Conservation (phyloP, 768 basidiomycete genomes). For the Mycena pura region DNA sequence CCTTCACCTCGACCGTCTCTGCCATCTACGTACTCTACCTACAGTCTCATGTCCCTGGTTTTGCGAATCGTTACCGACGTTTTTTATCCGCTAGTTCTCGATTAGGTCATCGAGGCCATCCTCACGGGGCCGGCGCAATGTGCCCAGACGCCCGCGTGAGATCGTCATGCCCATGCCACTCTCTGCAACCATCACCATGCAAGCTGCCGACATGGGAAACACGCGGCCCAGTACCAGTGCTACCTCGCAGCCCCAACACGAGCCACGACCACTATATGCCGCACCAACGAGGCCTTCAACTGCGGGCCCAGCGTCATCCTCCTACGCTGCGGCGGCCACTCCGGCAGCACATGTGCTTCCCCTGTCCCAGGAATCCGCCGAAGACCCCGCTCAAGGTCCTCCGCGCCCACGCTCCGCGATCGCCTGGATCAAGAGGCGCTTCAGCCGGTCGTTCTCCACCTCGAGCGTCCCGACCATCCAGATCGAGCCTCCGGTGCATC, state of each 20-base stretch:
- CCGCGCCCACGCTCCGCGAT: constrained; percentile 28
- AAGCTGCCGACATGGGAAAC: background rate
- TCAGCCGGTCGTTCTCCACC: constrained; percentile 39
- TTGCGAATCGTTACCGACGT: background rate
- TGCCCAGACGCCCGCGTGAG: constrained; percentile 41
- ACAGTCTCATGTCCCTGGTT: background rate
- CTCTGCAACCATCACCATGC: constrained; percentile 13
- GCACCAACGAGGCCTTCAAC: background rate
- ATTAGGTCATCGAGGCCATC: constrained; percentile 4
- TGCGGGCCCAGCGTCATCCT: background rate
- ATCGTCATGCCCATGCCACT: constrained; percentile 33
- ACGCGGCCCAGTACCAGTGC: background rate
- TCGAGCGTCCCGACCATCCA: constrained; percentile 49
- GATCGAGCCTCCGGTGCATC: constrained; percentile 55
- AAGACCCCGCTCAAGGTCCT: background rate
- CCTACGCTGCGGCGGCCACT: background rate
- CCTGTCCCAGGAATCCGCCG: background rate
- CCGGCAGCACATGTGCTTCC: background rate
- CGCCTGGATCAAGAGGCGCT: constrained; percentile 33
- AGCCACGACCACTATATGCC: background rate
- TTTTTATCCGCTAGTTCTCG: constrained; percentile 7
- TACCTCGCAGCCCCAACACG: background rate
- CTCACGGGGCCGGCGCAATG: constrained; percentile 18
- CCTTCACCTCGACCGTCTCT: too few relatives aligned
- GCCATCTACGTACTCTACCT: background rate